phyloP scores from a whole-genome alignment of 2,329 filamentous ascomycete genomes.

The Whalleya microplaca region DNA sequence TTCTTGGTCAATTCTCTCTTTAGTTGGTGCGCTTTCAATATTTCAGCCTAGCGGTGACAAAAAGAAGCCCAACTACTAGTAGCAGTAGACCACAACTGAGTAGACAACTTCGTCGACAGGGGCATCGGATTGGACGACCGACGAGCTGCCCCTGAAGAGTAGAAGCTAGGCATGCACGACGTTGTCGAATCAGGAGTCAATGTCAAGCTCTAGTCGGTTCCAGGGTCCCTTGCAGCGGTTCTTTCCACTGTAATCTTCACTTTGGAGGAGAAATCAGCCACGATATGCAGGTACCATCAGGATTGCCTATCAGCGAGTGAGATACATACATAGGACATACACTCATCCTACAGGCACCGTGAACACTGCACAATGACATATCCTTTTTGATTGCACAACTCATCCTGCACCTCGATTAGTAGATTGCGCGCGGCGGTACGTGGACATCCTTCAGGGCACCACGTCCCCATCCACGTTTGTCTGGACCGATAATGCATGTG shows the following conservation, averaged over 20 bases:
- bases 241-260: slow-evolving; percentile 11
- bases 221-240: slow-evolving; percentile 2
- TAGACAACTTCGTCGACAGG: slow-evolving; percentile 17
- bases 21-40: neutral
- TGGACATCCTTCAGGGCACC: slow-evolving; percentile 15
- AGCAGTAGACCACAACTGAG: too few species aligned
- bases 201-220: neutral
- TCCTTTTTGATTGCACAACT: slow-evolving; percentile 17
- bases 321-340: slow-evolving; percentile 3
- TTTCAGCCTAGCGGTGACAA: neutral
- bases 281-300: slow-evolving; percentile 27
- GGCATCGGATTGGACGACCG: slow-evolving; percentile 20
- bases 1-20: neutral
- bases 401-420: slow-evolving; percentile 21
- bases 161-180: slow-evolving; percentile 16
- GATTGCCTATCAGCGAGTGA: slow-evolving; percentile 13
- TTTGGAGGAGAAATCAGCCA: slow-evolving; percentile 16
- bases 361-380: slow-evolving; percentile 22
- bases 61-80: neutral
- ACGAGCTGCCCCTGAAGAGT: slow-evolving; percentile 15
- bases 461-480: slow-evolving; percentile 1
- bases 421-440: slow-evolving; percentile 17
- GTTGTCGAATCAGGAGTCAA: slow-evolving; percentile 17
- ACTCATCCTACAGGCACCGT: slow-evolving; percentile 9
- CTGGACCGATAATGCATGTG: neutral